phyloP scores from a whole-genome alignment of 495 filamentous ascomycete species.

The Annulohypoxylon bovei region DNA sequence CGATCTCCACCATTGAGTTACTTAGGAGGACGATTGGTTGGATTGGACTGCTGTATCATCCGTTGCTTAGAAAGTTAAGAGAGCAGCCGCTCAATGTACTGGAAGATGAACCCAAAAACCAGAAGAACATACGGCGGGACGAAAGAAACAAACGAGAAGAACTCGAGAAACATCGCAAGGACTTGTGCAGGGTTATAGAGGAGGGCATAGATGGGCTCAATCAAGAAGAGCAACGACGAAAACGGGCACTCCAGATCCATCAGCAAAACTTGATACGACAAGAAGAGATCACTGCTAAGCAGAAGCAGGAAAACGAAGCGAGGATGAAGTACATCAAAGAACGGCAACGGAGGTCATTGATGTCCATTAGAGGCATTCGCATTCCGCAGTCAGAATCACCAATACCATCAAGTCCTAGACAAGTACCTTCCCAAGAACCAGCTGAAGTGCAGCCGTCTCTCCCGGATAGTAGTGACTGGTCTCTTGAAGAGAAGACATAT shows the following conservation, averaged over 20 bases:
- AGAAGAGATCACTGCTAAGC: constrained; percentile 19
- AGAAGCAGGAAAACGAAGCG: constrained; percentile 19
- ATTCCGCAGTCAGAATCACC: constrained; percentile 25
- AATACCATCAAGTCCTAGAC: constrained; percentile 4
- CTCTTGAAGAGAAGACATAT: constrained; percentile 35
- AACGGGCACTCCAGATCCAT: not conserved
- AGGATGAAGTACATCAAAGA: constrained; percentile 20
- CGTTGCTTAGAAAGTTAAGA: constrained; percentile 18
- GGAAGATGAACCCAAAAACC: not conserved
- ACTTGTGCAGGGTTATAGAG: constrained; percentile 12
- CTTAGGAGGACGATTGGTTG: constrained; percentile 33
- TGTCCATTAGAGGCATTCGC: constrained; percentile 31
- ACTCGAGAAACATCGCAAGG: constrained; percentile 24
- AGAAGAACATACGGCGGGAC: not conserved
- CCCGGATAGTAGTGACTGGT: constrained; percentile 27
- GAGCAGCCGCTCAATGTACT: not conserved
- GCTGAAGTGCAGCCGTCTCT: not conserved
- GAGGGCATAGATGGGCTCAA: constrained; percentile 17
- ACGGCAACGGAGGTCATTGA: constrained; percentile 32
- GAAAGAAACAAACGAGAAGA: constrained; percentile 24
- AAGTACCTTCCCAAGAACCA: not conserved
- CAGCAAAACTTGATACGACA: constrained; percentile 19
- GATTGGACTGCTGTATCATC: constrained; percentile 33
- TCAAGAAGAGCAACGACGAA: constrained; percentile 19
- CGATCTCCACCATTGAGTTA: constrained; percentile 32